A percentile compares a stretch with the other conserved stretches of the same genome.
Evolutionary conservation across 768 basidiomycete species (phyloP).

Genomic region (Steccherinum ochraceum): DNA sequence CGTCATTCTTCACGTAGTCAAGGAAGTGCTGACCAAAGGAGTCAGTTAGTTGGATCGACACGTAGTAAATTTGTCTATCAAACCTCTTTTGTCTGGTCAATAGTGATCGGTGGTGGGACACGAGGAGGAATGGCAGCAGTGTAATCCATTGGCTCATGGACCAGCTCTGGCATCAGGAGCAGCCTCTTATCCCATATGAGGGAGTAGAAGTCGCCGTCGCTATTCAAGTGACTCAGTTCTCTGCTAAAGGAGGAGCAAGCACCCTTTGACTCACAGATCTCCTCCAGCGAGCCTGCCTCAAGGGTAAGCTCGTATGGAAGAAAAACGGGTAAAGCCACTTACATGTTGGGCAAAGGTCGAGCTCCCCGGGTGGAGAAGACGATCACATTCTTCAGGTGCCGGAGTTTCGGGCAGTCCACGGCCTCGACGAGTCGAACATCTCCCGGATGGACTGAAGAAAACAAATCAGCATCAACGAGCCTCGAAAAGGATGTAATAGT

Average conservation of each 20-base stretch:
- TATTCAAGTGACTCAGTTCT: not conserved
- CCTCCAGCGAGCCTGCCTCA: conserved; percentile 8
- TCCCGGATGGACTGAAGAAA: conserved; percentile 8
- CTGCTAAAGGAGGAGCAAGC: not conserved
- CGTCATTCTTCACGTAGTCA: conserved; percentile 6
- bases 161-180: not conserved
- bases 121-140: conserved; percentile 1
- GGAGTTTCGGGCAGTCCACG: conserved; percentile 5
- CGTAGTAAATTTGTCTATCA: too few species aligned
- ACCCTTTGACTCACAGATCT: conserved; percentile 7
- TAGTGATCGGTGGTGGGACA: not conserved
- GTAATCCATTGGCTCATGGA: conserved; percentile 9
- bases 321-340: not conserved
- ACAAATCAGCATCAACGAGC: too few species aligned
- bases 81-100: conserved; percentile 10
- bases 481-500: not conserved
- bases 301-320: too few species aligned
- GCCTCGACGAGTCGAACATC: conserved; percentile 5
- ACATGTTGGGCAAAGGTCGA: conserved; percentile 10
- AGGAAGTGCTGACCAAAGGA: conserved; percentile 12
- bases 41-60: too few species aligned
- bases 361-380: conserved; percentile 4
- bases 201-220: conserved; percentile 8
- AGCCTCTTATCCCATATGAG: conserved; percentile 8
- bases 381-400: conserved; percentile 8